phyloP scores from a whole-genome alignment of 495 filamentous ascomycete species.

The Poronia punctata region DNA sequence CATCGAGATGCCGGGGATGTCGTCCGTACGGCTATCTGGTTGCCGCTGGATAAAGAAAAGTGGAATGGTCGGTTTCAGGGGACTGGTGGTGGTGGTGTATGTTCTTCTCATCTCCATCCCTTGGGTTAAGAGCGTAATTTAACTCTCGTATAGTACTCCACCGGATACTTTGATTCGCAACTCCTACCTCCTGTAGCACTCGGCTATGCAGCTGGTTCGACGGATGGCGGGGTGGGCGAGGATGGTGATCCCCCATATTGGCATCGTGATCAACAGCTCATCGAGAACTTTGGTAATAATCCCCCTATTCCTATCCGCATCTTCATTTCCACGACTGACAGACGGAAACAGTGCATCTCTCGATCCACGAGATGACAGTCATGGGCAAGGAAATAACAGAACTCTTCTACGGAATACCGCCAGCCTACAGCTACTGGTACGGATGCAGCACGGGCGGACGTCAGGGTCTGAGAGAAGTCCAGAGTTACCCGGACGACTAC shows the following conservation, averaged over 20 bases:
- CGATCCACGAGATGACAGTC: constrained; percentile 22
- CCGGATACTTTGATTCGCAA: constrained; percentile 12
- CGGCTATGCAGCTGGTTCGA: constrained; percentile 18
- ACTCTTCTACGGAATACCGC: constrained; percentile 29
- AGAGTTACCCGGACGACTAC: constrained; percentile 41
- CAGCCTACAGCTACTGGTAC: constrained; percentile 36
- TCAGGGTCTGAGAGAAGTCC: constrained; percentile 36
- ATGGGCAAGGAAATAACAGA: constrained; percentile 27
- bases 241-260: constrained; percentile 25
- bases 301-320: background rate
- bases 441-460: constrained; percentile 45
- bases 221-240: constrained; percentile 24
- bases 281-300: constrained; percentile 11
- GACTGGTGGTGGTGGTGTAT: constrained; percentile 49
- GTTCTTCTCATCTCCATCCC: background rate
- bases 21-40: constrained; percentile 49
- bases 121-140: constrained; percentile 1
- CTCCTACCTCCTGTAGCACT: constrained; percentile 9
- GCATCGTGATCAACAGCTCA: constrained; percentile 9
- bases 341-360: constrained; percentile 8
- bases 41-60: constrained; percentile 38
- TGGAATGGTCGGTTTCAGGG: constrained; percentile 50
- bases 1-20: constrained; percentile 33
- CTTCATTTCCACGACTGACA: background rate
- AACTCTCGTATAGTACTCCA: constrained; percentile 8